A percentile compares a stretch with the other conserved stretches of the same genome.
These are phyloP conservation scores for Nemania sp. DNA, from an alignment of 2,329 filamentous ascomycete genomes.

Conservation along the genomic window DNA sequence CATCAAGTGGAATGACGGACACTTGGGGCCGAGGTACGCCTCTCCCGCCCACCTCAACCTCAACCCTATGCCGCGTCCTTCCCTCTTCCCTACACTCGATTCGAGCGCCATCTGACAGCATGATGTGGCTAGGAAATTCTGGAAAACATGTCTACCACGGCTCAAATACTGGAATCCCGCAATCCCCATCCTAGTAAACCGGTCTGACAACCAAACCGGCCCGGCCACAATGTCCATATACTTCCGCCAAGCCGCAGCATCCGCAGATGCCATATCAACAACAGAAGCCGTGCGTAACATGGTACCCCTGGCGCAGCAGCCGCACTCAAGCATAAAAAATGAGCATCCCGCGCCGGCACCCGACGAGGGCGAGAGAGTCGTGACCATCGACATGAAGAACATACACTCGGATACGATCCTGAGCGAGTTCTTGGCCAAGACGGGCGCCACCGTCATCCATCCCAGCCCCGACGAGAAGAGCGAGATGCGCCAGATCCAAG, in stretches of 20 bases:
- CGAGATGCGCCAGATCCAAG: constrained; percentile 62
- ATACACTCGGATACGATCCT: constrained; percentile 66
- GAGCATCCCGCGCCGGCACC: constrained; percentile 55
- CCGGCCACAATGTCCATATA: constrained; percentile 69
- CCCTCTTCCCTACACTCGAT: constrained; percentile 5
- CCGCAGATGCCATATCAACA: constrained; percentile 20
- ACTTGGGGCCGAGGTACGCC: constrained; percentile 72
- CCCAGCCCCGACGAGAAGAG: constrained; percentile 63
- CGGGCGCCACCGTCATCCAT: constrained; percentile 60
- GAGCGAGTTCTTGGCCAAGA: constrained; percentile 63
- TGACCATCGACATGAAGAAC: constrained; percentile 67
- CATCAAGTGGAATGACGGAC: constrained; percentile 63
- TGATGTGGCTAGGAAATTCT: constrained; percentile 75
- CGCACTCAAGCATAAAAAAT: constrained; percentile 53
- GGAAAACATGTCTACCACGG: constrained; percentile 78
- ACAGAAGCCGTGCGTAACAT: constrained; percentile 29
- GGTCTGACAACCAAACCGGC: constrained; percentile 60
- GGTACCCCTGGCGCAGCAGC: constrained; percentile 45
- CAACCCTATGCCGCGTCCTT: too few species aligned
- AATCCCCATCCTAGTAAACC: constrained; percentile 80
- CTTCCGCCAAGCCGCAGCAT: constrained; percentile 50
- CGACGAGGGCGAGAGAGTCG: constrained; percentile 52
- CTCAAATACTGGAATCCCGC: constrained; percentile 94
- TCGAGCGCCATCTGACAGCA: constrained; percentile 6
- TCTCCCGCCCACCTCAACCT: too few species aligned